A percentile compares a stretch with the other conserved stretches of the same genome.
Evolutionary conservation across 805 yeast genomes (phyloP).

Genomic region (Starmera amethionina): DNA sequence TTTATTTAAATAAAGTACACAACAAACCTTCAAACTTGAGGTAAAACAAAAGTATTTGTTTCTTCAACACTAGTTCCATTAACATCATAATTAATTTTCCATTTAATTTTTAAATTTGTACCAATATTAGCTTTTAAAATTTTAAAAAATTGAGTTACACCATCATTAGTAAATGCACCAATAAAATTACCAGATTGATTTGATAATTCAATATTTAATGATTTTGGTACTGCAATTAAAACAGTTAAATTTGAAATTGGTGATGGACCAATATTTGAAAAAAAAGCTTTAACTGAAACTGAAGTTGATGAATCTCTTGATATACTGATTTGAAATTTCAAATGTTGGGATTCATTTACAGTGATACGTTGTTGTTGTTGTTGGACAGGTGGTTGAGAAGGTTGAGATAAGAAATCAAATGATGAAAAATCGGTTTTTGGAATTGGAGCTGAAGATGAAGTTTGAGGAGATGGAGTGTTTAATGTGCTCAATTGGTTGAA

Average conservation of each 20-base stretch:
- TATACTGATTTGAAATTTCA: constrained; percentile 40
- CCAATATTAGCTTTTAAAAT: constrained; percentile 26
- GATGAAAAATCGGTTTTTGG: neutral
- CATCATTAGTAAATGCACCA: constrained; percentile 36
- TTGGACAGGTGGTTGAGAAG: constrained; percentile 5
- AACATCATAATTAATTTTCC: constrained; percentile 53
- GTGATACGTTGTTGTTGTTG: constrained; percentile 11
- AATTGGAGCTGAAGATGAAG: constrained; percentile 8
- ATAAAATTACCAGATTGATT: constrained; percentile 52
- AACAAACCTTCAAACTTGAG: constrained; percentile 7
- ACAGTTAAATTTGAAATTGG: constrained; percentile 44
- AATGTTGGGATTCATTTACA: constrained; percentile 33
- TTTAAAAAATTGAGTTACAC: constrained; percentile 43
- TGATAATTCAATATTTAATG: constrained; percentile 43
- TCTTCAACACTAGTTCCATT: constrained; percentile 43
- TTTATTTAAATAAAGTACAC: neutral
- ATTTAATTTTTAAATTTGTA: constrained; percentile 54
- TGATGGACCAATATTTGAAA: constrained; percentile 39
- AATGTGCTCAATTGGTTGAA: constrained; percentile 12
- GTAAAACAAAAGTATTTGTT: constrained; percentile 42
- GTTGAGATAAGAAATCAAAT: constrained; percentile 6
- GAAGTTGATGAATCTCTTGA: constrained; percentile 25
- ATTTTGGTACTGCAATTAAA: constrained; percentile 63
- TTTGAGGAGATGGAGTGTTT: constrained; percentile 10
- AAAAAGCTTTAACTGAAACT: constrained; percentile 34